phyloP scores from a whole-genome alignment of 805 yeast genomes.

The Diddensiella santjacobensis region DNA sequence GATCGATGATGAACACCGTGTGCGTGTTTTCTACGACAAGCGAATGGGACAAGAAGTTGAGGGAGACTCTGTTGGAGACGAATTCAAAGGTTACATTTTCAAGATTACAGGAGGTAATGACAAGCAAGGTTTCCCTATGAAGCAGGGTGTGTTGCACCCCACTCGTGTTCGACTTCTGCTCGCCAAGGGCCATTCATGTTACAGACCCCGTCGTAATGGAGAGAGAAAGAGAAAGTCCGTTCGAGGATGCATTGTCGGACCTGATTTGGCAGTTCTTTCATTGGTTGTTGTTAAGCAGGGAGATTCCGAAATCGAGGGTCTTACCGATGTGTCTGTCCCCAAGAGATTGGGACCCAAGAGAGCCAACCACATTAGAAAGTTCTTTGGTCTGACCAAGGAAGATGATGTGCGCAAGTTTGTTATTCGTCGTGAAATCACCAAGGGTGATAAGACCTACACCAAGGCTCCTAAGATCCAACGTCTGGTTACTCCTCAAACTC shows the following conservation, averaged over 20 bases:
- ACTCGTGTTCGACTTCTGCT: conserved; percentile 97
- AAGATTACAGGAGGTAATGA: conserved; percentile 99
- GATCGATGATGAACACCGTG: conserved; percentile 98
- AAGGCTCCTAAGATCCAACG: conserved; percentile 99
- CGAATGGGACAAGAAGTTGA: conserved; percentile 99
- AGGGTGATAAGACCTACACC: conserved; percentile 98
- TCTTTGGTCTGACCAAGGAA: conserved; percentile 96
- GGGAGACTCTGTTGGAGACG: conserved; percentile 97
- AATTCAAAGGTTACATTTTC: conserved; percentile 98
- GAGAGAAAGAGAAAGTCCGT: conserved; percentile 99
- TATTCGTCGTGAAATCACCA: conserved; percentile 96
- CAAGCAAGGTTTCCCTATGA: conserved; percentile 99
- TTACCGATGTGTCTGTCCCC: conserved; percentile 92
- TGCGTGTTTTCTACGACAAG: conserved; percentile 98
- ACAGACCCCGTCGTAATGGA: conserved; percentile 99
- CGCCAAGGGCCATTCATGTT: conserved; percentile 93
- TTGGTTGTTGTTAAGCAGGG: conserved; percentile 96
- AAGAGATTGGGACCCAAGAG: conserved; percentile 99
- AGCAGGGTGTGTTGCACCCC: conserved; percentile 99
- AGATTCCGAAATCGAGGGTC: conserved; percentile 91
- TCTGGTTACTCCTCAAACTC: conserved; percentile 97
- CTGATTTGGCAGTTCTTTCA: conserved; percentile 94
- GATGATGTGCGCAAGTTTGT: conserved; percentile 90
- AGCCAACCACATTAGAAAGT: conserved; percentile 99
- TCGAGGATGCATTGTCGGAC: conserved; percentile 98